A percentile compares a stretch with the other conserved stretches of the same genome.
Evolutionary conservation across 2,329 filamentous ascomycete species (phyloP).

Genomic region (Pseudopithomyces maydicus): DNA sequence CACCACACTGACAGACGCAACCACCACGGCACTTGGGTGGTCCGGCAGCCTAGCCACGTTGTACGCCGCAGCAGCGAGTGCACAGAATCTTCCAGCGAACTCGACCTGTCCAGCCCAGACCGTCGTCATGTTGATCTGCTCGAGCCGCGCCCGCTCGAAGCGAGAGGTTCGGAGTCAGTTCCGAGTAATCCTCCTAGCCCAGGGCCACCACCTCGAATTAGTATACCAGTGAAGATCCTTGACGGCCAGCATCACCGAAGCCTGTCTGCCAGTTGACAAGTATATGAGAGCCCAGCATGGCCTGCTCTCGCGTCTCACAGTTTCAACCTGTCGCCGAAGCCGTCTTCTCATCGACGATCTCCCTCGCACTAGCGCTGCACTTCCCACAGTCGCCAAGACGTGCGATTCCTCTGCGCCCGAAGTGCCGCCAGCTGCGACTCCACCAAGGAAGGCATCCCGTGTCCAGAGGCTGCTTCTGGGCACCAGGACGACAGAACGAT

Average conservation of each 20-base stretch:
- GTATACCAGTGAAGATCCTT: too few relatives aligned
- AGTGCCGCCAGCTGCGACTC: neutral
- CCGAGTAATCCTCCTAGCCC: neutral
- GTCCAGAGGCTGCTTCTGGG: neutral
- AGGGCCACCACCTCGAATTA: neutral
- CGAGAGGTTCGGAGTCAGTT: neutral
- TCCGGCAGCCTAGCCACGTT: neutral
- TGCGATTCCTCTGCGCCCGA: neutral
- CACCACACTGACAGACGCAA: neutral
- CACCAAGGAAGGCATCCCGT: neutral
- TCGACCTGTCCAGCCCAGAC: neutral
- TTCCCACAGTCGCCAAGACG: neutral
- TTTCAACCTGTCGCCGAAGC: conserved; percentile 2
- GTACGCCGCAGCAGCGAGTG: neutral
- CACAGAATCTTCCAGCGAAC: neutral
- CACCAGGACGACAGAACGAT: neutral
- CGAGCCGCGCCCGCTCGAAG: neutral
- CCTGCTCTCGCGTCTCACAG: conserved; percentile 9
- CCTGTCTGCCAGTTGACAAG: neutral
- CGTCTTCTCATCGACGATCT: conserved; percentile 5
- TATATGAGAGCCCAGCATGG: neutral
- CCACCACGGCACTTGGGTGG: neutral
- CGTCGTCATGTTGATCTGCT: neutral
- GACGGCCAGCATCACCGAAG: too few relatives aligned
- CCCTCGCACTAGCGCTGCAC: neutral